A percentile compares a stretch with the other conserved stretches of the same genome.
These are phyloP conservation scores for Acanthamoeba sp. DNA, from an alignment of 208 protist genomes.

Conservation along the genomic window DNA sequence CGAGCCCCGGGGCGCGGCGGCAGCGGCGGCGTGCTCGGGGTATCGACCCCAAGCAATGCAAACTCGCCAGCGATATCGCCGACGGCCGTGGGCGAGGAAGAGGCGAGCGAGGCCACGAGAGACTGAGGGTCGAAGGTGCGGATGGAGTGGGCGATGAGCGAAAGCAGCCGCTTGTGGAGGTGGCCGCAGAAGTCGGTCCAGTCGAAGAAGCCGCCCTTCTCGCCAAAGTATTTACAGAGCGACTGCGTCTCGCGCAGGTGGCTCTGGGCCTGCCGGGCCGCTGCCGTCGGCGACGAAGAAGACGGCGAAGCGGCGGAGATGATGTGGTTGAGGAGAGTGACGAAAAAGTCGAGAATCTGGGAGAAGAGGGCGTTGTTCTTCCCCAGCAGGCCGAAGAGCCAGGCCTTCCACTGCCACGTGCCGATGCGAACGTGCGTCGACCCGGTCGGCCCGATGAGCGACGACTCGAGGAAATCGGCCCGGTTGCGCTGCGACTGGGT, in stretches of 20 bases:
- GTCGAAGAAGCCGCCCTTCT: constrained; percentile 63
- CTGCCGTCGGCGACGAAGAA: not conserved
- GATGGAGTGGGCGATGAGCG: constrained; percentile 17
- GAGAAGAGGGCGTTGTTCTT: constrained; percentile 63
- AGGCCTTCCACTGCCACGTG: constrained; percentile 71
- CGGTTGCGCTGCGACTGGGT: constrained; percentile 42
- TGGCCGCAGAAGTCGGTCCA: constrained; percentile 67
- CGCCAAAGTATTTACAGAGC: constrained; percentile 69
- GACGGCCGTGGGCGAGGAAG: not conserved
- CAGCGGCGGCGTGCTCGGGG: not conserved
- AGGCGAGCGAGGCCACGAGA: constrained; percentile 2
- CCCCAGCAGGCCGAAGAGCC: constrained; percentile 61
- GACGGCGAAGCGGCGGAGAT: not conserved
- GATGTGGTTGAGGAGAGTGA: constrained; percentile 65
- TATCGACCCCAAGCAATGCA: not conserved
- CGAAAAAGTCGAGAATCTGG: constrained; percentile 59
- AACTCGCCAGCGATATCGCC: constrained; percentile 32
- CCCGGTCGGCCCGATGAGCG: constrained; percentile 2
- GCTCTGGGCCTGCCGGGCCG: constrained; percentile 11
- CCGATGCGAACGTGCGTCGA: not conserved
- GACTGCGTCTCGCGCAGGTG: constrained; percentile 60
- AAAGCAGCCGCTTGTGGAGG: constrained; percentile 57
- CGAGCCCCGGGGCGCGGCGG: not conserved
- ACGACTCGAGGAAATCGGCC: constrained; percentile 17
- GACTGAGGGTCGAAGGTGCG: constrained; percentile 36